Base-by-base conservation (phyloP, 2,329 filamentous ascomycete genomes). In the Aureobasidium subglaciale region DNA sequence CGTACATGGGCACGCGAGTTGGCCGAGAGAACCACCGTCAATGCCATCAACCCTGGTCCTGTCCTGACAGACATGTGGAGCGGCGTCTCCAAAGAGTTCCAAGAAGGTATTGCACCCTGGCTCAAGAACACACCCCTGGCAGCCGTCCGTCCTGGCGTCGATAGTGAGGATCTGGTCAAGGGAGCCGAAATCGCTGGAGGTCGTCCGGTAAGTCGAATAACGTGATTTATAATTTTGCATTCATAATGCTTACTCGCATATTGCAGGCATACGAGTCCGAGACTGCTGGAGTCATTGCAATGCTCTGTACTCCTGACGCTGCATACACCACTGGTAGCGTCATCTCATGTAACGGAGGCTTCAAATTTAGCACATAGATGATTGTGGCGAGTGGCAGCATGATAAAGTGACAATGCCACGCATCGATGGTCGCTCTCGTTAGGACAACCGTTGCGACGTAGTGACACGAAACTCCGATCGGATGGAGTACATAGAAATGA, bases 311-410 rank as follows among this genome's bases (percentile, higher is more conserved):
- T 5, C 75, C 77, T 5, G 88, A 92, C 67, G 79, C 81, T n/a
- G 79, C 75, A 7, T 92, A 87, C 87, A 69, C 83, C 65, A 93
- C 88, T 0, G 88, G 88, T 1, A 86, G 85, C 68, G 85, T 90
- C 22, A 80, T 93, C 4, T 88, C 85, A 71, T 87, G 87, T 7
- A 92, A 92, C 66, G 88, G 88, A 1, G 88, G 88, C 6, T 84
- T 90, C 81, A 78, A 76, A 58, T 80, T 84, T 71, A 75, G 71
- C 65, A 60, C 59, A 40, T 65, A 60, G 56, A 45, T 50, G 6
- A 15, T 29, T 2, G 25, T 27, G 13, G 6, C 34, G 20, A 48
- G 15, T 18, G n/a, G 15, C 2, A 10, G 4, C 4, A 30, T 10
- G 9, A 42, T 18, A 24, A 13, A 11, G 20, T 16, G 20, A 20